Conservation (phyloP, 179 eudicot genomes). For the Beta lomatogona region DNA sequence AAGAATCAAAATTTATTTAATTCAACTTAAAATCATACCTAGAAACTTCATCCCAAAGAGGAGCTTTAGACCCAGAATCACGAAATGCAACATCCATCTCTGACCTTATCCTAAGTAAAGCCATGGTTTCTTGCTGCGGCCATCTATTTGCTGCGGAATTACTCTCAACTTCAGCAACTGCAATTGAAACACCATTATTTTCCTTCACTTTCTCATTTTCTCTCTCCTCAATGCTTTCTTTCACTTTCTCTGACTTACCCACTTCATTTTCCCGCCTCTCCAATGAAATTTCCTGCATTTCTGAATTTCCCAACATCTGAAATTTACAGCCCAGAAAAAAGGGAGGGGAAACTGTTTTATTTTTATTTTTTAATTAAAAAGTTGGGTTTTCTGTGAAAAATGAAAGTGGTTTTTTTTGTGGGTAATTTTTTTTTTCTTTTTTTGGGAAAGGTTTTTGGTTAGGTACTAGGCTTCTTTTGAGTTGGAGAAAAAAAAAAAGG, state of each 20-base stretch:
- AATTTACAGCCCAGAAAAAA: constrained; percentile 5
- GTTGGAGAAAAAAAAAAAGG: constrained; percentile 4
- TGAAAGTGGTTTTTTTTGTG: constrained; percentile 1
- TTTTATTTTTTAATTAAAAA: background rate
- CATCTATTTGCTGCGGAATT: constrained; percentile 58
- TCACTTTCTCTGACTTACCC: constrained; percentile 4
- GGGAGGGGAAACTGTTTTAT: background rate
- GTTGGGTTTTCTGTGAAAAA: constrained; percentile 3
- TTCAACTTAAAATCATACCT: constrained; percentile 44
- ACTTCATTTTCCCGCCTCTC: constrained; percentile 35
- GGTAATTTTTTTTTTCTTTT: background rate
- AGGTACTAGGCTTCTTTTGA: background rate
- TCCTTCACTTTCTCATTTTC: constrained; percentile 20
- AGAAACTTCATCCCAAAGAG: constrained; percentile 88
- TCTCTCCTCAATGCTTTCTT: constrained; percentile 2
- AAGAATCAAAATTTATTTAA: background rate
- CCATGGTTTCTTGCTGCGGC: constrained; percentile 90
- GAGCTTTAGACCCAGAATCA: constrained; percentile 70
- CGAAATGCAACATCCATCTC: constrained; percentile 77
- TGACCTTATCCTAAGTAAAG: constrained; percentile 69
- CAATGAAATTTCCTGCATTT: constrained; percentile 8
- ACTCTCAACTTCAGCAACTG: constrained; percentile 30
- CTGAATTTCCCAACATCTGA: constrained; percentile 28
- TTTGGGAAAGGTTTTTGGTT: background rate
- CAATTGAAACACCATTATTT: background rate